Conservation (phyloP, 495 filamentous ascomycete species). For the Bathelium albidoporum region DNA sequence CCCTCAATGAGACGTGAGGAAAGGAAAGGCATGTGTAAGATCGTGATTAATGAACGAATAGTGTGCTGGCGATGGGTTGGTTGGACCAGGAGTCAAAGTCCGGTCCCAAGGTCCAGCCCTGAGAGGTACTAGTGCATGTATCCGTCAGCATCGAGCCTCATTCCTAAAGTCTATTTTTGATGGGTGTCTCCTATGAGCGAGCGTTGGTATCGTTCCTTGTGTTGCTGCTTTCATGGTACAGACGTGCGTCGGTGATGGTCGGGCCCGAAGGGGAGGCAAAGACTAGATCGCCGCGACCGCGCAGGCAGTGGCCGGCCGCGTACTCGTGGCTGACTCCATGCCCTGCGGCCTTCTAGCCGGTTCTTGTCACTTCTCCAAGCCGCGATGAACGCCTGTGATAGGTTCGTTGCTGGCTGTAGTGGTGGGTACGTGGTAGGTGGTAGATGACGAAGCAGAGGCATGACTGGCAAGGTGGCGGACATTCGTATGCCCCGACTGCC, state of each 20-base stretch:
- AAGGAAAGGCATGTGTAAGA: too few species aligned
- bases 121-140: too few species aligned
- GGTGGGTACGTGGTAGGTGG: neutral
- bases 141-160: too few species aligned
- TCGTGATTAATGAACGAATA: too few species aligned
- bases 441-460: neutral
- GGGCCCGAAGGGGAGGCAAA: neutral
- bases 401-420: neutral
- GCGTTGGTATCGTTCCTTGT: too few species aligned
- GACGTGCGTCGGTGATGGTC: neutral
- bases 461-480: neutral
- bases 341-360: neutral
- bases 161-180: too few species aligned
- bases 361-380: neutral
- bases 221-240: neutral
- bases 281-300: too few species aligned
- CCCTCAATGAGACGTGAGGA: too few species aligned
- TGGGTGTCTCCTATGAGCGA: too few species aligned
- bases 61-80: neutral
- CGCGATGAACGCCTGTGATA: neutral
- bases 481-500: constrained; percentile 1
- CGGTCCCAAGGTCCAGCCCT: too few species aligned
- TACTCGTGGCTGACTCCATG: neutral
- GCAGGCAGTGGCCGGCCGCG: constrained; percentile 1
- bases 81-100: neutral